Evolutionary conservation across 1,139 yeast species (phyloP), one percentile per base, ranked within the genome.

Genomic region (Eremothecium sinecaudum): DNA sequence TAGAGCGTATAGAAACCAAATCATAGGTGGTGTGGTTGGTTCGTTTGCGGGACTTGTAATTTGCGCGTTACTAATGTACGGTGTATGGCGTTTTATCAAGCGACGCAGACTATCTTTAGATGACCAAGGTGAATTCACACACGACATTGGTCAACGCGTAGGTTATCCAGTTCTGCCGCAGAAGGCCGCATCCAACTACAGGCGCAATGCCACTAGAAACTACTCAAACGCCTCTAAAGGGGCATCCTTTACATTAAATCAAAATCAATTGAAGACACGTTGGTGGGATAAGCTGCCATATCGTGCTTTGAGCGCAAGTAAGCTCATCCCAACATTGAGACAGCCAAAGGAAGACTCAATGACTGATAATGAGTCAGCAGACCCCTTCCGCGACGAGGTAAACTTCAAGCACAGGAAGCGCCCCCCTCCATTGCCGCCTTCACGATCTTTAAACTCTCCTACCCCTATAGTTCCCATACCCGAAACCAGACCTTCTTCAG

Each of bases 11-110:
- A 37, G 45, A 18, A 24, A 10, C 16, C 42, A 47, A 13, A 48
- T 51, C 9, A 47, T 47, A 20, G 57, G 56, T 10, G 44, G 55
- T 20, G 54, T 50, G 1, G 47, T 52, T 2, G 56, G 56, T 11
- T 43, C 53, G 18, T 48, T 48, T 3, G 44, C 48, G 12, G 56
- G 56, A 9, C 36, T 45, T 7, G 12, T 44, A 2, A 12, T 46
- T 4, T 40, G 44, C 28, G 28, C 36, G 22, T 16, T 40, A 5
- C 17, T 49, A n/a, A 20, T 43, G 6, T 43, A 44, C 41, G 31
- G 39, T 15, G 23, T 48, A 14, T 11, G 46, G 4, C 36, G 39
- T 28, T 31, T 37, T 26, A 38, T 41, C 13, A 41, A 43, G 31
- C 41, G 39, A 28, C 36, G 30, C 22, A 40, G 38, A 31, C 35